phyloP scores from a whole-genome alignment of 129 eudicot species.

The Scalesia atractyloides region DNA sequence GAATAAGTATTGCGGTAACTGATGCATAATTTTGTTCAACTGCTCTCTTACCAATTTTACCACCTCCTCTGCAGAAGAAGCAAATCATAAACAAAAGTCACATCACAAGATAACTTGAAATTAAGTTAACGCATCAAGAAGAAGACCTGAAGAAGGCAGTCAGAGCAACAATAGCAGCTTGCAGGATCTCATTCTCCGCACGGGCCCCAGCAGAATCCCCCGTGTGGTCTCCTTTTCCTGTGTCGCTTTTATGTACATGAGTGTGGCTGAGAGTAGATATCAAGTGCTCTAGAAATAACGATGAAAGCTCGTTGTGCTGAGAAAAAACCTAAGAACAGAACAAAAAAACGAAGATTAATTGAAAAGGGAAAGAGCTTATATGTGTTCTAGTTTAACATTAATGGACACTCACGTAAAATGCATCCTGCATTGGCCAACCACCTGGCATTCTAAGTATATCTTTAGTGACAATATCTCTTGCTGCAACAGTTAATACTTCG shows the following conservation, averaged over 20 bases:
- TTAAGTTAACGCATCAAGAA: slow-evolving; percentile 14
- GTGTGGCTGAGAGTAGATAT: slow-evolving; percentile 64
- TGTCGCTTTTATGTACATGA: slow-evolving; percentile 49
- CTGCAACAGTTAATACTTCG: slow-evolving; percentile 84
- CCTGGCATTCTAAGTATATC: slow-evolving; percentile 96
- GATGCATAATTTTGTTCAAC: slow-evolving; percentile 90
- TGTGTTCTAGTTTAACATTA: slow-evolving; percentile 6
- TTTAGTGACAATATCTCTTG: slow-evolving; percentile 86
- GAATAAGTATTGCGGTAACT: slow-evolving; percentile 81
- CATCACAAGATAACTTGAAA: slow-evolving; percentile 4
- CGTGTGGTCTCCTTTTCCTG: slow-evolving; percentile 61
- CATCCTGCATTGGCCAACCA: slow-evolving; percentile 99
- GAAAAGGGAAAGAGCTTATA: too few species aligned
- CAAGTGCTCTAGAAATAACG: slow-evolving; percentile 84
- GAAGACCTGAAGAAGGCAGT: slow-evolving; percentile 93
- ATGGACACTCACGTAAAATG: slow-evolving; percentile 68
- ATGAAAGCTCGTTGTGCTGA: slow-evolving; percentile 79
- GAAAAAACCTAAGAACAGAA: slow-evolving; percentile 71
- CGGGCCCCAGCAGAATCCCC: slow-evolving; percentile 38
- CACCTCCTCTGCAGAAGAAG: slow-evolving; percentile 81
- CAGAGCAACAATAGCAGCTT: slow-evolving; percentile 85
- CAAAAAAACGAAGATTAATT: too few species aligned
- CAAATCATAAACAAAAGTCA: slow-evolving; percentile 11
- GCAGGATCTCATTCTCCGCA: slow-evolving; percentile 62
- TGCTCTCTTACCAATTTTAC: slow-evolving; percentile 79